phyloP scores from a whole-genome alignment of 208 protist species.

The Crithidia expoeki region DNA sequence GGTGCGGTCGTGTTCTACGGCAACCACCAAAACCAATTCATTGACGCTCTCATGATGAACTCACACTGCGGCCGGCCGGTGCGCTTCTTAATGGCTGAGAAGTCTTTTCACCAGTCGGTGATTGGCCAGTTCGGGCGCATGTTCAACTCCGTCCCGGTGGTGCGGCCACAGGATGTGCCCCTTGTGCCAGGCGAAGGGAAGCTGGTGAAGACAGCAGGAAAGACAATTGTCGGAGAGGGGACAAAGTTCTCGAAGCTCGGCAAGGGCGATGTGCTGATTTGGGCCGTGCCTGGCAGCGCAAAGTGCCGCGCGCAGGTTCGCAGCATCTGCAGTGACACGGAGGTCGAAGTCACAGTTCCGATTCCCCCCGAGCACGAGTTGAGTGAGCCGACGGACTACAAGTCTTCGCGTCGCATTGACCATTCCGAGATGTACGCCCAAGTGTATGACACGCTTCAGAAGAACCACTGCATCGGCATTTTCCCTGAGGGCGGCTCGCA shows the following conservation, averaged over 20 bases:
- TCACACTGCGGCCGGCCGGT: constrained; percentile 73
- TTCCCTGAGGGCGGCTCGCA: constrained; percentile 97
- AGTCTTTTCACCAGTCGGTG: constrained; percentile 81
- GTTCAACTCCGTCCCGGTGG: constrained; percentile 92
- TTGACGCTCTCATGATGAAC: constrained; percentile 92
- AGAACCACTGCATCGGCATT: constrained; percentile 92
- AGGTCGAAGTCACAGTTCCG: constrained; percentile 80
- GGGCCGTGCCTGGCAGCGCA: constrained; percentile 35
- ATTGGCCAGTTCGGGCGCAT: constrained; percentile 86
- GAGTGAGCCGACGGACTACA: constrained; percentile 52
- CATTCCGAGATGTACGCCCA: constrained; percentile 91
- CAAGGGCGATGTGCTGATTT: constrained; percentile 80
- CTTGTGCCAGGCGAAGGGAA: constrained; percentile 53
- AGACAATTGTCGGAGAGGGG: constrained; percentile 61
- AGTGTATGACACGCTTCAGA: constrained; percentile 88
- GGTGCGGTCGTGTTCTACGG: constrained; percentile 94
- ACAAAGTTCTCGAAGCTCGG: constrained; percentile 75
- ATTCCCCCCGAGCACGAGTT: constrained; percentile 56
- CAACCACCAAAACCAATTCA: constrained; percentile 94
- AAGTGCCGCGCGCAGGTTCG: constrained; percentile 77
- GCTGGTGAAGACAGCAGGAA: constrained; percentile 51
- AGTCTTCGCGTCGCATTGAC: constrained; percentile 89
- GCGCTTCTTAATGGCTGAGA: constrained; percentile 94
- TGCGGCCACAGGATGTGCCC: constrained; percentile 92
- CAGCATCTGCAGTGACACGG: constrained; percentile 66